Conservation (phyloP, 345 rosid genomes). For the Eucalyptus globulus region DNA sequence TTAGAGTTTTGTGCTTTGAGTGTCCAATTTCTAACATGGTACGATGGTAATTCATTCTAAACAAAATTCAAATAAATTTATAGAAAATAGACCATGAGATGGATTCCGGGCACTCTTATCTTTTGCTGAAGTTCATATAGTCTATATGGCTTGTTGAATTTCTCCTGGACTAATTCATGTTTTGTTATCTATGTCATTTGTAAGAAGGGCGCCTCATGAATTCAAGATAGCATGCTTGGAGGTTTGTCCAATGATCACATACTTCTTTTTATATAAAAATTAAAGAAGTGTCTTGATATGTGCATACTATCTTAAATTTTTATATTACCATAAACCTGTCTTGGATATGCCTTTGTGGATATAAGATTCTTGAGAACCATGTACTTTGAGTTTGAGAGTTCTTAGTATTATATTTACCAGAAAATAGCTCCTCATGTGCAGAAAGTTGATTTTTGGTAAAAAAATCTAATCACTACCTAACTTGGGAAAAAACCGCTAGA, state of each 20-base stretch:
- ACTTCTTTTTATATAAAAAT: not conserved
- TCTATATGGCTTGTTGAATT: not conserved
- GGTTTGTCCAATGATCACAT: slow-evolving; percentile 30
- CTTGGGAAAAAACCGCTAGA: not conserved
- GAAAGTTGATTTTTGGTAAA: not conserved
- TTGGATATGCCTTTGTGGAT: not conserved
- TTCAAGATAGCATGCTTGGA: slow-evolving; percentile 96
- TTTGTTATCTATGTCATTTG: slow-evolving; percentile 28
- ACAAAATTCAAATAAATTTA: not conserved
- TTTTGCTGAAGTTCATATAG: not conserved
- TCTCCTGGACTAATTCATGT: not conserved
- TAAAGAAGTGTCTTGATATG: not conserved
- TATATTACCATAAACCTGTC: not conserved
- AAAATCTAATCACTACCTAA: not conserved
- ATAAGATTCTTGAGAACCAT: not conserved
- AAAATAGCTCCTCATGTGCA: not conserved
- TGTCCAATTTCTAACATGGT: not conserved
- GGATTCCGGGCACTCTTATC: not conserved
- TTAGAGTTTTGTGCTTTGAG: not conserved
- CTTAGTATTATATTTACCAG: not conserved
- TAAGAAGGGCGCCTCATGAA: slow-evolving; percentile 97
- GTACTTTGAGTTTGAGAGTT: not conserved
- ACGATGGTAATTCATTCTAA: not conserved
- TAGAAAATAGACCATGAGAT: not conserved
- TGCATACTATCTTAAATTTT: not conserved